phyloP scores from a whole-genome alignment of 225 moss, liverwort and hornwort species.

The Straminergon stramineum region DNA sequence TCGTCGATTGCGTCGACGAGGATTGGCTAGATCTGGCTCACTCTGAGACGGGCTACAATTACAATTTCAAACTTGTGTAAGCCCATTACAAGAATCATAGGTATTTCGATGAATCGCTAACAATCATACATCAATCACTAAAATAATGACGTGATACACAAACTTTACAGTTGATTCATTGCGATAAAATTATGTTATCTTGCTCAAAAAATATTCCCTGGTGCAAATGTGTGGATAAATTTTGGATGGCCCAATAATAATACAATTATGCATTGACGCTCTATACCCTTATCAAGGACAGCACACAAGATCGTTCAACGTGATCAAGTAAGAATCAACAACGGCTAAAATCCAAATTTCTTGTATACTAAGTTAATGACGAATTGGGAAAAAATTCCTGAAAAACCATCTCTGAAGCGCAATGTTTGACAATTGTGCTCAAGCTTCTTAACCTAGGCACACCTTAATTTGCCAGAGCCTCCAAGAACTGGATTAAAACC shows the following conservation, averaged over 20 bases:
- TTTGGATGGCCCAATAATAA: not conserved
- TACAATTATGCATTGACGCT: not conserved
- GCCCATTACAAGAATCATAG: not conserved
- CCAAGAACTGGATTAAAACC: slow-evolving; percentile 50
- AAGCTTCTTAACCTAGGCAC: not conserved
- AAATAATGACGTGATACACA: not conserved
- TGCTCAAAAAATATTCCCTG: not conserved
- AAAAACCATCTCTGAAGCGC: not conserved
- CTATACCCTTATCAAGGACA: not conserved
- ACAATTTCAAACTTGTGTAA: slow-evolving; percentile 7
- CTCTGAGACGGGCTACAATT: slow-evolving; percentile 84
- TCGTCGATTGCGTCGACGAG: slow-evolving; percentile 70
- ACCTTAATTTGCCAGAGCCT: slow-evolving; percentile 83
- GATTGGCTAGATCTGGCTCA: slow-evolving; percentile 91
- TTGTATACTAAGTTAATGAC: not conserved
- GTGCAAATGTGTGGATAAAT: not conserved
- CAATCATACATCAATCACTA: not conserved
- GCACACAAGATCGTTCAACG: not conserved
- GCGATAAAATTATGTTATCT: not conserved
- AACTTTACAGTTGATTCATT: not conserved
- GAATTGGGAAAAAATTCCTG: not conserved
- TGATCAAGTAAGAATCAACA: not conserved
- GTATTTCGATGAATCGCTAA: not conserved
- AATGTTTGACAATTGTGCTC: not conserved
- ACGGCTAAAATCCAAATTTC: not conserved